phyloP scores from a whole-genome alignment of 1,284 basidiomycete species.

The Pascua sp. region DNA sequence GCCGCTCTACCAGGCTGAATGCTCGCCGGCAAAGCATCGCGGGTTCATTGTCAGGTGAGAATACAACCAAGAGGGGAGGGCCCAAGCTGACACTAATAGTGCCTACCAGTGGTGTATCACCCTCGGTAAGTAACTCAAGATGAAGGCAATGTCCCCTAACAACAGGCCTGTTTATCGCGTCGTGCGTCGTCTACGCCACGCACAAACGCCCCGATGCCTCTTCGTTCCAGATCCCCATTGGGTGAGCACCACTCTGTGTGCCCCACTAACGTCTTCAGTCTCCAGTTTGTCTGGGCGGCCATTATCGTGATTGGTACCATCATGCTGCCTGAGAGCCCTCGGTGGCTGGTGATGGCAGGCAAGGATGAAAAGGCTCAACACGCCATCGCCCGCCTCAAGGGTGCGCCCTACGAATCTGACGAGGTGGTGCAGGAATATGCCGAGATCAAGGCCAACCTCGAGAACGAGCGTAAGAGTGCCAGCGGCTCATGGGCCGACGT shows the following conservation, averaged over 20 bases:
- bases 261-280: neutral
- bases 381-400: conserved; percentile 51
- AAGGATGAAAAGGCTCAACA: conserved; percentile 35
- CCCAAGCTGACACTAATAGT: no score
- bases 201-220: neutral
- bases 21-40: conserved; percentile 62
- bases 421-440: conserved; percentile 45
- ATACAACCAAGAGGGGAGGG: no score
- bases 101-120: conserved; percentile 62
- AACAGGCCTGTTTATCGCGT: conserved; percentile 60
- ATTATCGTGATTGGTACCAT: conserved; percentile 45
- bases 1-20: conserved; percentile 67
- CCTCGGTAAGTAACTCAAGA: conserved; percentile 53
- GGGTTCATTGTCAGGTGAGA: conserved; percentile 62
- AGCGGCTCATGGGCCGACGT: conserved; percentile 34
- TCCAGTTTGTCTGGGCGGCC: conserved; percentile 38
- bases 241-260: no score
- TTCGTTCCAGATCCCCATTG: conserved; percentile 20
- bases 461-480: conserved; percentile 28
- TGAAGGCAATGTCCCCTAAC: no score
- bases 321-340: conserved; percentile 56
- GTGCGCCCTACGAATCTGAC: conserved; percentile 35
- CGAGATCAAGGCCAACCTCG: conserved; percentile 23
- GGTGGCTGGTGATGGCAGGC: conserved; percentile 48
- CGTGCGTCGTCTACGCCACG: conserved; percentile 61